Evolutionary conservation across 1,284 basidiomycete genomes (phyloP).

Genomic region (Austroboletus novae-zelandiae): DNA sequence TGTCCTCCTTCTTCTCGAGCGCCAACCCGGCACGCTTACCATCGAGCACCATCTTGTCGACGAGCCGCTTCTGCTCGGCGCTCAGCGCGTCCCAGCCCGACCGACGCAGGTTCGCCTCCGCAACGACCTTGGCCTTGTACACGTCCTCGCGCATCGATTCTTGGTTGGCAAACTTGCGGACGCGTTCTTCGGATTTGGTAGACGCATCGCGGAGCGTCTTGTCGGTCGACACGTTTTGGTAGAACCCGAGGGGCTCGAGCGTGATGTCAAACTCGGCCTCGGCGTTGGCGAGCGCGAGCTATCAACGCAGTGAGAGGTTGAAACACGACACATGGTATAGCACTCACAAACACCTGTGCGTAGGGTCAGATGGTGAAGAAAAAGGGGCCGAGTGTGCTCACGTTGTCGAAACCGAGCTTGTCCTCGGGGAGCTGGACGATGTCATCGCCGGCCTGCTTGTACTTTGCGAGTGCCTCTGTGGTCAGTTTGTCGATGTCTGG

Average conservation of each 20-base stretch:
- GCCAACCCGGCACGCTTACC: constrained; percentile 74
- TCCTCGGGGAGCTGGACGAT: constrained; percentile 59
- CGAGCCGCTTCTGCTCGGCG: constrained; percentile 66
- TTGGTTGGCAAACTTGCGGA: constrained; percentile 68
- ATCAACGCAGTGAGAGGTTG: background rate
- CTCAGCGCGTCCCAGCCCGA: constrained; percentile 59
- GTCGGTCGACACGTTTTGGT: constrained; percentile 73
- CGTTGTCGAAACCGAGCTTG: constrained; percentile 58
- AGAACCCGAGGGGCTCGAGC: constrained; percentile 66
- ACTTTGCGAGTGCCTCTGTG: constrained; percentile 55
- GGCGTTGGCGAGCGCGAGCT: constrained; percentile 53
- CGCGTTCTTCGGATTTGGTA: constrained; percentile 64
- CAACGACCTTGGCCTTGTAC: constrained; percentile 66
- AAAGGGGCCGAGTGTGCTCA: constrained; percentile 30
- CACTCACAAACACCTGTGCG: constrained; percentile 64
- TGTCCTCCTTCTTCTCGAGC: constrained; percentile 58
- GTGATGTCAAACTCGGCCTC: constrained; percentile 54
- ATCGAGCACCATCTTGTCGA: constrained; percentile 77
- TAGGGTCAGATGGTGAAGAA: background rate
- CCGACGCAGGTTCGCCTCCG: constrained; percentile 62
- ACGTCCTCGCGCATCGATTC: constrained; percentile 76
- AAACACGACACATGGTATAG: constrained; percentile 21
- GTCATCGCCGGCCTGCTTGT: constrained; percentile 56
- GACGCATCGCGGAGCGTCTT: constrained; percentile 75
- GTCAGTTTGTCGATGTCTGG: constrained; percentile 58